Conservation (phyloP, 208 protist genomes). For the Spongospora subterranea region DNA sequence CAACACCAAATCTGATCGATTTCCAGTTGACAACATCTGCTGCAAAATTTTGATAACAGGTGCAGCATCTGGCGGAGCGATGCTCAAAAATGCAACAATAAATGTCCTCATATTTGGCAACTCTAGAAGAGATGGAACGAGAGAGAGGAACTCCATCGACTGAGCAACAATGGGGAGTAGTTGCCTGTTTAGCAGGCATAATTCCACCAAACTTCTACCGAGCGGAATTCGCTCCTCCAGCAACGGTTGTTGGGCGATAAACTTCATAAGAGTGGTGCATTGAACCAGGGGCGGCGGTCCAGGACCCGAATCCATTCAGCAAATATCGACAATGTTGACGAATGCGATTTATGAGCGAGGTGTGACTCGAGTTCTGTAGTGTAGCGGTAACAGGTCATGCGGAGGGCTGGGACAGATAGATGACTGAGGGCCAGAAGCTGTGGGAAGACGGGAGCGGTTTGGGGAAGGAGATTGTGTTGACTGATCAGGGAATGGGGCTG, state of each 20-base stretch:
- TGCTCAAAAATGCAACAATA: neutral
- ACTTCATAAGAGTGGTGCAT: neutral
- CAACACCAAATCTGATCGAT: neutral
- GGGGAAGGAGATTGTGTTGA: too few relatives aligned
- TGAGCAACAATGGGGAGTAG: neutral
- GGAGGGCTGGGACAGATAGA: too few relatives aligned
- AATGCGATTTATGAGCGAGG: too few relatives aligned
- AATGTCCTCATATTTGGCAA: neutral
- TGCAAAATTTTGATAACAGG: neutral
- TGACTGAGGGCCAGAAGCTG: too few relatives aligned
- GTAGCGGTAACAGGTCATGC: too few relatives aligned
- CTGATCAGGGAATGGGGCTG: too few relatives aligned
- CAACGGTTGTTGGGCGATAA: neutral
- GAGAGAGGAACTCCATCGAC: neutral
- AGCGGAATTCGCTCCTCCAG: neutral
- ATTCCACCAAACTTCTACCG: neutral
- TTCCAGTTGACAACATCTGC: neutral
- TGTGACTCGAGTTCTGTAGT: too few relatives aligned
- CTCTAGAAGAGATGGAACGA: neutral
- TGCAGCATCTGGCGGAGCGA: neutral
- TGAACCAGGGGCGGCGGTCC: neutral
- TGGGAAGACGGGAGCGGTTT: too few relatives aligned
- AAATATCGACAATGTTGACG: too few relatives aligned
- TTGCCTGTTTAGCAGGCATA: neutral
- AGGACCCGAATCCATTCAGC: too few relatives aligned